Evolutionary conservation across 2,329 filamentous ascomycete species (phyloP).

Genomic region (Lecanicillium sp.): DNA sequence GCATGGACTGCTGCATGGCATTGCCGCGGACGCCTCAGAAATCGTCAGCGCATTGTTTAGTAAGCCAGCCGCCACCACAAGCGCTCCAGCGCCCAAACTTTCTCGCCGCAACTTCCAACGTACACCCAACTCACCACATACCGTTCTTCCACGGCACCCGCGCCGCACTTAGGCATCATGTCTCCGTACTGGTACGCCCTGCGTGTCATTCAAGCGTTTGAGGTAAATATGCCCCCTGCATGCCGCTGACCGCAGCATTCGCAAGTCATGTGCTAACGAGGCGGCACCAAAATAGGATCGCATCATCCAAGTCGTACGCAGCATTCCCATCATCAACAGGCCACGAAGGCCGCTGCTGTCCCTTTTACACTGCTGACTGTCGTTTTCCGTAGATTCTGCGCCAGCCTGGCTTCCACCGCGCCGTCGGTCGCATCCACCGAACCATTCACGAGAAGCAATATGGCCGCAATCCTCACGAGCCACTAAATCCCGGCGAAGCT

Average conservation of each 20-base stretch:
- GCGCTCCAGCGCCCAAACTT: too few relatives aligned
- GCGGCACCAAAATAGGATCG: slow-evolving; percentile 19
- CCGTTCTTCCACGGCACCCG: too few relatives aligned
- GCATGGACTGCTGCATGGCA: too few relatives aligned
- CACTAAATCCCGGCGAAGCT: slow-evolving; percentile 43
- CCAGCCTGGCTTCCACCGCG: slow-evolving; percentile 43
- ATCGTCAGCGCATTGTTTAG: too few relatives aligned
- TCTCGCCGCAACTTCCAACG: neutral
- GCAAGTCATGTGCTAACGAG: neutral
- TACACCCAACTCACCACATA: too few relatives aligned
- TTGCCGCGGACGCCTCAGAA: too few relatives aligned
- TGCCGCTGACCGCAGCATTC: neutral
- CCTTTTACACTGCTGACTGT: slow-evolving; percentile 4
- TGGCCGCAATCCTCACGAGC: slow-evolving; percentile 43
- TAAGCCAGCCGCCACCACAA: too few relatives aligned
- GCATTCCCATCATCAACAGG: too few relatives aligned
- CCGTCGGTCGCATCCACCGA: slow-evolving; percentile 44
- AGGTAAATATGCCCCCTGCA: slow-evolving; percentile 14
- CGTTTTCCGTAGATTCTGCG: slow-evolving; percentile 38
- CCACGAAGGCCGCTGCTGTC: too few relatives aligned
- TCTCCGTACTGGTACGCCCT: slow-evolving; percentile 25
- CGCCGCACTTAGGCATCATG: slow-evolving; percentile 16
- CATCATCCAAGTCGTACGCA: slow-evolving; percentile 24
- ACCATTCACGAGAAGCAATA: slow-evolving; percentile 39
- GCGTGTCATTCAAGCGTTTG: slow-evolving; percentile 25